Evolutionary conservation across 2,329 filamentous ascomycete species (phyloP), one percentile per base, ranked within the genome.

Genomic region (Didymella pomorum): DNA sequence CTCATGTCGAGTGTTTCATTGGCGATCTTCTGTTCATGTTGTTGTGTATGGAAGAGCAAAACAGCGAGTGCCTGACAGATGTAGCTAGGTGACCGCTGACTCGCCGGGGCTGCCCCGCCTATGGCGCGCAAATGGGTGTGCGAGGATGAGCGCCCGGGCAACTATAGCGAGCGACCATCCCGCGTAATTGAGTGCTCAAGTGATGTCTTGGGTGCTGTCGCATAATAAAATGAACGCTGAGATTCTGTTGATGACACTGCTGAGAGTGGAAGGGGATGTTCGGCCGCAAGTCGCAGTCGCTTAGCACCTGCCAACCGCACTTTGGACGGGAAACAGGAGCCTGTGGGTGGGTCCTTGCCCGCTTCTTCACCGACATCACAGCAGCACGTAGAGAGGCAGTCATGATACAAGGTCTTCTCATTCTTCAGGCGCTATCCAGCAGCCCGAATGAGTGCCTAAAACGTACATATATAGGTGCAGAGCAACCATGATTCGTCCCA

Each of bases 401-500:
- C 47, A 59, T 56, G 53, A 62, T 66, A 58, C 46, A 43, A 60
- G 56, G 47, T 64, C 62, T 65, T 63, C 61, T 67, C 63, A 67
- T 69, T 71, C 25, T 55, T 41, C 49, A 49, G 60, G 51, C 60
- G 66, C 68, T 62, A 50, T 57, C 52, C 58, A 67, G 71, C 68
- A 60, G 58, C 62, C 64, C 48, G 43, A 66, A 41, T 39, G 52
- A 64, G 58, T 59, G 58, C 65, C 52, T 50, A 54, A 66, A 72
- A 57, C 64, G 59, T 72, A 72, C 66, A 71, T 66, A 62, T 51
- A 56, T 33, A 63, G 60, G 47, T 61, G 58, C 50, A 55, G 62
- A 61, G 62, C 63, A 65, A 55, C 63, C 52, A 46, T 58, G 63
- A 64, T 60, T 48, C 50, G 56, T 67, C 65, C 58, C 60, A 57